Conservation (phyloP, 2,329 filamentous ascomycete genomes). For the Pseudopithomyces chartarum region DNA sequence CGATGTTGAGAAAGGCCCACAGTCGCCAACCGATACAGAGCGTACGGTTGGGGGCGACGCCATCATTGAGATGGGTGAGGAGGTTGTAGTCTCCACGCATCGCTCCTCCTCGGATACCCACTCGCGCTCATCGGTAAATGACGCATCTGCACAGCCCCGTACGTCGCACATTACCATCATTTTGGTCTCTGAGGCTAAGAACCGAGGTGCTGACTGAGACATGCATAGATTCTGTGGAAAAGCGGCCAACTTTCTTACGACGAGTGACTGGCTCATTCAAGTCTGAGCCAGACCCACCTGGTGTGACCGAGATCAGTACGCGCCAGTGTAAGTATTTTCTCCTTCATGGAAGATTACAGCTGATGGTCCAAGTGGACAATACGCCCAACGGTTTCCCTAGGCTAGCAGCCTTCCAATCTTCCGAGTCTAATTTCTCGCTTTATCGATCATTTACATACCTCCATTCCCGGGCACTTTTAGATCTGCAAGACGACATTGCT, state of each 20-base stretch:
- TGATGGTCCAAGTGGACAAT: slow-evolving; percentile 38
- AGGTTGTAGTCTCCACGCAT: slow-evolving; percentile 17
- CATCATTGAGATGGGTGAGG: slow-evolving; percentile 36
- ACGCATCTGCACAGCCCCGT: slow-evolving; percentile 39
- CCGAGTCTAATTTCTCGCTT: slow-evolving; percentile 47
- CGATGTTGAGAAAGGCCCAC: slow-evolving; percentile 25
- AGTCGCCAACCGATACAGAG: slow-evolving; percentile 36
- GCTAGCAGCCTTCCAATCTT: slow-evolving; percentile 47
- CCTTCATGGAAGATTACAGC: not conserved
- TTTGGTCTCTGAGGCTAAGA: not conserved
- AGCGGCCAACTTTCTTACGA: slow-evolving; percentile 29
- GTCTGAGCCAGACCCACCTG: slow-evolving; percentile 32
- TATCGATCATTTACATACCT: slow-evolving; percentile 49
- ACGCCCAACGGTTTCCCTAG: slow-evolving; percentile 46
- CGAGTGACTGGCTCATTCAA: slow-evolving; percentile 38
- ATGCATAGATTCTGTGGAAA: slow-evolving; percentile 25
- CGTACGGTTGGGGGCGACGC: slow-evolving; percentile 36
- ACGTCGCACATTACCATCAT: slow-evolving; percentile 18
- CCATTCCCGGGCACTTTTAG: slow-evolving; percentile 45
- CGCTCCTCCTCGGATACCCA: slow-evolving; percentile 17
- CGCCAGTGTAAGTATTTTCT: slow-evolving; percentile 31
- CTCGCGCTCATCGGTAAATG: slow-evolving; percentile 18
- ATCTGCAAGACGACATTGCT: slow-evolving; percentile 46
- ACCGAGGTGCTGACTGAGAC: slow-evolving; percentile 16
- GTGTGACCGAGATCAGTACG: slow-evolving; percentile 40